phyloP scores from a whole-genome alignment of 2,329 filamentous ascomycete species.

The Colletotrichum aenigma region DNA sequence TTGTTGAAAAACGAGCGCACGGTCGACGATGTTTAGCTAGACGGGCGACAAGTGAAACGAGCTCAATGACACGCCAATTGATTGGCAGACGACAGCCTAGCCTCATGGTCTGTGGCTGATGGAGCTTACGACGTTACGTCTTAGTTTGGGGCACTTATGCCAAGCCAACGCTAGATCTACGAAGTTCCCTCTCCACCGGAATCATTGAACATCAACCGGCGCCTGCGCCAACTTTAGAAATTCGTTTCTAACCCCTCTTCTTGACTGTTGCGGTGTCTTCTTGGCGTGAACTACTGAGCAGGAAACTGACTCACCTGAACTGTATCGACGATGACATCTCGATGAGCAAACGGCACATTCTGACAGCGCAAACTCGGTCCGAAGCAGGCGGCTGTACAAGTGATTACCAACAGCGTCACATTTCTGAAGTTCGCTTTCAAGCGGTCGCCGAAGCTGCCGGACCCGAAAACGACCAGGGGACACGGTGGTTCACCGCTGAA shows the following conservation, averaged over 20 bases:
- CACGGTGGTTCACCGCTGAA: background rate
- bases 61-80: background rate
- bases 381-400: background rate
- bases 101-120: background rate
- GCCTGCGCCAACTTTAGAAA: background rate
- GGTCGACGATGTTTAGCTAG: background rate
- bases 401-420: background rate
- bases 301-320: background rate
- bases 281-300: background rate
- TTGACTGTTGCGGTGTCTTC: background rate
- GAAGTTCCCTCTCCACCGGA: background rate
- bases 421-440: background rate
- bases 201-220: background rate
- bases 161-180: background rate
- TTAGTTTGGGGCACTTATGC: background rate
- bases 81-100: slow-evolving; percentile 4
- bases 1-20: background rate
- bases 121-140: background rate
- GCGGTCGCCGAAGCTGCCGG: background rate
- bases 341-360: background rate
- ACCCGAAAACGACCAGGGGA: background rate
- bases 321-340: background rate
- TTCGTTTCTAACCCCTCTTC: slow-evolving; percentile 1
- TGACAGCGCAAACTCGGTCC: background rate
- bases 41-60: slow-evolving; percentile 6